Conservation (phyloP, 208 protist genomes). For the Spongospora subterranea region DNA sequence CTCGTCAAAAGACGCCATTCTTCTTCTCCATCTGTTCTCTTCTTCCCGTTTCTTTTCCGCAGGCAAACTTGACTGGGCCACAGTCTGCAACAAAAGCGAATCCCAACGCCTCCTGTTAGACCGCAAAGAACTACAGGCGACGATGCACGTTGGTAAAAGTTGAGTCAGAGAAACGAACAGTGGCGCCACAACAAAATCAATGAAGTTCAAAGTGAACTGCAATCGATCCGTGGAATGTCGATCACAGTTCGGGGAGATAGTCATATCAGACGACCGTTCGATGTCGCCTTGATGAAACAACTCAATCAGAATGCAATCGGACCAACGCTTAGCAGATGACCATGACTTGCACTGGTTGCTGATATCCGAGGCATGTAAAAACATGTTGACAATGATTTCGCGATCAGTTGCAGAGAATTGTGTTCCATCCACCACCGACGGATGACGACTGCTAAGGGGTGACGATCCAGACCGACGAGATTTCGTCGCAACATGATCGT, state of each 20-base stretch:
- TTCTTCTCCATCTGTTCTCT: background rate
- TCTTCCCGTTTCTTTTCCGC: conserved; percentile 42
- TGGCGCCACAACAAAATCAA: conserved; percentile 62
- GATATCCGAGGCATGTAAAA: conserved; percentile 73
- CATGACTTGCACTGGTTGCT: conserved; percentile 69
- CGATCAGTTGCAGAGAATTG: conserved; percentile 56
- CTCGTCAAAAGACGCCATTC: conserved; percentile 41
- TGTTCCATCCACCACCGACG: background rate
- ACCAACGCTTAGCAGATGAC: conserved; percentile 62
- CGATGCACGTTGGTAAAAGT: conserved; percentile 13
- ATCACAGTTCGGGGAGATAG: conserved; percentile 63
- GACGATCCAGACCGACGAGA: background rate
- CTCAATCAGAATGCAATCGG: conserved; percentile 67
- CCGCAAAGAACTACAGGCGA: conserved; percentile 30
- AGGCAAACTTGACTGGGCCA: background rate
- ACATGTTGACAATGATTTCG: conserved; percentile 62
- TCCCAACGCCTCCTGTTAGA: background rate
- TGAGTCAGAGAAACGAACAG: conserved; percentile 46
- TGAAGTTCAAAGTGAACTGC: conserved; percentile 55
- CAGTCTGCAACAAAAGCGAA: background rate
- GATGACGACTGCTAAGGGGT: background rate
- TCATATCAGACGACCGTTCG: conserved; percentile 29
- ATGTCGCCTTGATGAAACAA: conserved; percentile 72
- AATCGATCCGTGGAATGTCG: background rate
- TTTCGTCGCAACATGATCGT: background rate